Evolutionary conservation across 2,329 filamentous ascomycete genomes (phyloP), one percentile per base, ranked within the genome.

Genomic region (Dothideomycetes sp.): DNA sequence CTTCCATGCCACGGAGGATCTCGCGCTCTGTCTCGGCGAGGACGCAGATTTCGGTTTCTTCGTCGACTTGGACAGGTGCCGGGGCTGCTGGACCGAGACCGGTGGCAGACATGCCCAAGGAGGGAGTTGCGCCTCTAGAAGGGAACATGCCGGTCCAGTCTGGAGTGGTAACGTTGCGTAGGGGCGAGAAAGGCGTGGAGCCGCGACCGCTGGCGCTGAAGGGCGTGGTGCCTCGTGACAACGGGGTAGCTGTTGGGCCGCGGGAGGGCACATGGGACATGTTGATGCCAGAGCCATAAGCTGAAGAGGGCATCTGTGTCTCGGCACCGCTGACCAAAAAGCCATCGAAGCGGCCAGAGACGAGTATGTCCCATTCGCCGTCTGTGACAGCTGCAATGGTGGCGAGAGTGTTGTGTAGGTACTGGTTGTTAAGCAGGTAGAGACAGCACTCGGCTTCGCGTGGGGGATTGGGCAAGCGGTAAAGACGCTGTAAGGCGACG

Each of bases 351-450:
- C 89, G 82, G 19, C 89, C 89, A 0, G 89, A 95, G 4, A 82
- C 85, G 10, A 96, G 70, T 40, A 96, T 94, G 46, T 95, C 89
- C 89, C 89, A 96, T 60, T 96, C 89, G n/a, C 84, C 83, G 34
- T 79, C 75, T 55, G 82, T 91, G 50, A 96, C 91, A 38, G 88
- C 85, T 27, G 84, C 80, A 36, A 95, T 72, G 0, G 89, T 94
- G 31, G 85, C 79, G 3, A 96, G 75, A 22, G 94, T 77, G 53
- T 91, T 82, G 58, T 96, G 89, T 36, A 91, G 76, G 10, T 75
- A 69, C 0, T 80, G 79, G 57, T 95, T 82, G 57, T 82, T 86
- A 47, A 95, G 73, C 35, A 96, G 75, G 56, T 85, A 95, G 49
- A 91, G 79, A 10, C 84, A 84, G 4, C 80, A 79, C 58, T 95